These are phyloP conservation scores for Sugiyamaella floridensis DNA, from an alignment of 805 yeast species.

Conservation along the genomic window DNA sequence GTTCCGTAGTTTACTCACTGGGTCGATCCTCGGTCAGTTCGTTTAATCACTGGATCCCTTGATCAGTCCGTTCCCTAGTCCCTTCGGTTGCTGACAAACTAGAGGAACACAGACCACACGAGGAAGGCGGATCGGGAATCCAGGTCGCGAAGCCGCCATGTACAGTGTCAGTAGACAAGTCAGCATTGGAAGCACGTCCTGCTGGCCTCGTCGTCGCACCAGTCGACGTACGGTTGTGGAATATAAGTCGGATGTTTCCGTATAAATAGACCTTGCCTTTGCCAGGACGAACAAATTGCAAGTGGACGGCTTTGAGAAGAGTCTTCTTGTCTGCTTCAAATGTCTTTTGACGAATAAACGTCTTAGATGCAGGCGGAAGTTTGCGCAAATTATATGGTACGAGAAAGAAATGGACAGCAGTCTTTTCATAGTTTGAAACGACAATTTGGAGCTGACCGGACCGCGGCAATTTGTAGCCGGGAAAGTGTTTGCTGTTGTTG, in stretches of 20 bases:
- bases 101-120: neutral
- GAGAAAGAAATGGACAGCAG: constrained; percentile 28
- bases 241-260: constrained; percentile 27
- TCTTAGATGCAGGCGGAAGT: constrained; percentile 26
- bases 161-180: neutral
- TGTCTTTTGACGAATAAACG: constrained; percentile 30
- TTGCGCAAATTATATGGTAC: constrained; percentile 29
- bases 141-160: constrained; percentile 1
- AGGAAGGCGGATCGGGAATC: neutral
- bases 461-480: constrained; percentile 29
- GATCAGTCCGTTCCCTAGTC: too few relatives aligned
- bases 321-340: constrained; percentile 8
- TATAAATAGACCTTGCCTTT: constrained; percentile 21
- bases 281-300: constrained; percentile 25
- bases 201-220: neutral
- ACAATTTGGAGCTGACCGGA: constrained; percentile 30
- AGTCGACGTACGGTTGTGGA: constrained; percentile 21
- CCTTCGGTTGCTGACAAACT: neutral
- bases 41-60: too few relatives aligned
- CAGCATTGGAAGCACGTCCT: neutral
- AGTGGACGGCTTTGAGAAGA: constrained; percentile 27
- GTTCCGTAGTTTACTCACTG: too few relatives aligned
- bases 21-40: too few relatives aligned
- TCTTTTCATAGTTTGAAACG: constrained; percentile 27
- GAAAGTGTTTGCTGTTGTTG: constrained; percentile 7